Conservation (phyloP, 2,329 filamentous ascomycete genomes). For the Cladosporium oxysporum region DNA sequence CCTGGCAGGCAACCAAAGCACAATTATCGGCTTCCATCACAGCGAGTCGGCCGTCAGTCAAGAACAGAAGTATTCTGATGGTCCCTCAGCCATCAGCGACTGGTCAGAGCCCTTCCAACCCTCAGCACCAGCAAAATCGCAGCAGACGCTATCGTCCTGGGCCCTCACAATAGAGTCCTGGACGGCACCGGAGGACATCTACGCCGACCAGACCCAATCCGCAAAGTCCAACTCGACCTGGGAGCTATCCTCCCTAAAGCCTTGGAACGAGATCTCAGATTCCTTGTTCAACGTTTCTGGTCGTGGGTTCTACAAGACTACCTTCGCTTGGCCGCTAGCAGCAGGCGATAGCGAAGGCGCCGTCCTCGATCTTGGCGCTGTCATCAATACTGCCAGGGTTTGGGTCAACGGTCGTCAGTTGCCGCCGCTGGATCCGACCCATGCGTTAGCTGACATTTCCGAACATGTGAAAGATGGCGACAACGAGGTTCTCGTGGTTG, state of each 20-base stretch:
- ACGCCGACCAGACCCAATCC: constrained; percentile 25
- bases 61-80: not conserved
- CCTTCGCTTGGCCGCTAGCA: constrained; percentile 32
- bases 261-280: constrained; percentile 40
- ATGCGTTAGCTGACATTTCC: constrained; percentile 31
- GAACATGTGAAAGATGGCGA: constrained; percentile 28
- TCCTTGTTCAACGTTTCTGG: constrained; percentile 37
- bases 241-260: constrained; percentile 33
- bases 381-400: constrained; percentile 35
- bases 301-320: constrained; percentile 39
- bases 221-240: constrained; percentile 36
- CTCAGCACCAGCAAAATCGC: not conserved
- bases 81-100: not conserved
- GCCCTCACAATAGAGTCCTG: constrained; percentile 43
- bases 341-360: constrained; percentile 27
- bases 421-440: constrained; percentile 36
- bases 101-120: constrained; percentile 12
- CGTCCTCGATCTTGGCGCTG: constrained; percentile 32
- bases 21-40: constrained; percentile 42
- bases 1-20: constrained; percentile 44
- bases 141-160: constrained; percentile 39
- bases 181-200: constrained; percentile 40
- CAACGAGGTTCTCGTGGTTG: constrained; percentile 36
- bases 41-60: constrained; percentile 17
- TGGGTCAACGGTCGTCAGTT: constrained; percentile 35